Evolutionary conservation across 352 stramenopile genomes (phyloP), one percentile per base, ranked within the genome.

Genomic region (Phytophthora multivora): DNA sequence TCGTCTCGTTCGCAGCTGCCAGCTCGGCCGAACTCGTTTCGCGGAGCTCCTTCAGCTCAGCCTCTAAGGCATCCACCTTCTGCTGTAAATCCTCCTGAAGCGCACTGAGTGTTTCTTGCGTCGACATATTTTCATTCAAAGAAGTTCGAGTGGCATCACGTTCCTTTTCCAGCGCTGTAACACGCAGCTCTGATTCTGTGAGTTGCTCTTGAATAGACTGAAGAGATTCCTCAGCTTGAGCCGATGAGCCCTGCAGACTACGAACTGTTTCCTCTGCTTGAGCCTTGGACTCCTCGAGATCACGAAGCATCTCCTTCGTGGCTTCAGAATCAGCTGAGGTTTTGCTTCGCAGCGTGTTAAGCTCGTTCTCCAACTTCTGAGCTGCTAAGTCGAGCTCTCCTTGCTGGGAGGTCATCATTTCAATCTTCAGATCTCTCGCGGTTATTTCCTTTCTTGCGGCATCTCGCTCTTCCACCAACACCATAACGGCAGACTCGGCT

Each of bases 351-450:
- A 76, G 16, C 42, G 30, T 64, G 5, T 61, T 55, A 8, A 69
- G 10, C 51, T 76, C 51, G 16, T 46, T 71, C 35, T 79, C 58
- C n/a, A 73, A 30, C 16, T 71, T 77, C 31, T 77, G 64, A 25
- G 41, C 51, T 1, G 51, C 39, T 3, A 74, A 49, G 11, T 71
- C 51, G 1, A 71, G 45, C 21, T 77, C 69, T 51, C 69, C 60
- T 53, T 77, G 64, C n/a, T 68, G 59, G 3, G 51, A 60, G 8
- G 41, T 74, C 59, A 77, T 47, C 59, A 77, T 62, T 23, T 74
- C 69, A 25, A 77, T 71, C 48, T 68, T 74, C n/a, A 77, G 59
- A 21, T 77, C 69, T 45, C 59, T 77, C 4, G 59, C 59, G 9
- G 54, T 42, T 13, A 77, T 33, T 39, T 66, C 51, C 42, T 70